Conservation (phyloP, 2,329 filamentous ascomycete genomes). For the Fusarium udum region DNA sequence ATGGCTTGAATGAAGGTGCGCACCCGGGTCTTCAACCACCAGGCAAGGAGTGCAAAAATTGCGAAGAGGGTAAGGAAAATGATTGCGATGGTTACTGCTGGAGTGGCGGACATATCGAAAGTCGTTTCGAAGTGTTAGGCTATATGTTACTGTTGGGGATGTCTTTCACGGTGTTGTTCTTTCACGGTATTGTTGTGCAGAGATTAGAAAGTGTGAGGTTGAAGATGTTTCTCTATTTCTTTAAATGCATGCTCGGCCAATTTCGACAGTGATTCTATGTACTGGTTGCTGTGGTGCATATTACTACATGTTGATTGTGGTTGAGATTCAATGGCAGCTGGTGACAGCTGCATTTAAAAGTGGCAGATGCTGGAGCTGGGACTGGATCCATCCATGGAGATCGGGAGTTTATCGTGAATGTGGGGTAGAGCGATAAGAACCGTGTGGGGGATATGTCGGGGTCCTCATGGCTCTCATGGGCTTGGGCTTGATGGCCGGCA, state of each 20-base stretch:
- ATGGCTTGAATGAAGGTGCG: constrained; percentile 45
- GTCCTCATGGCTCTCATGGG: constrained; percentile 2
- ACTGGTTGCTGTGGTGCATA: constrained; percentile 5
- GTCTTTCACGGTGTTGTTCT: not conserved
- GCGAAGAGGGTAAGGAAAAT: constrained; percentile 46
- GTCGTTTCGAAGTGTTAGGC: not conserved
- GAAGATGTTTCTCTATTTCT: not conserved
- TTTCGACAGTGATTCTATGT: not conserved
- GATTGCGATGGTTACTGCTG: constrained; percentile 46
- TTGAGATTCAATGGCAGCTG: constrained; percentile 13
- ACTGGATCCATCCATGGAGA: constrained; percentile 18
- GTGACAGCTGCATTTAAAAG: constrained; percentile 6
- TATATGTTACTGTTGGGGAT: not conserved
- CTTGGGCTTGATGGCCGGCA: not conserved
- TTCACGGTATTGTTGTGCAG: not conserved
- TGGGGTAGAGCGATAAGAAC: constrained; percentile 37
- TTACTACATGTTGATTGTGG: not conserved
- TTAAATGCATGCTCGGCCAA: not conserved
- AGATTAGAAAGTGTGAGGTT: not conserved
- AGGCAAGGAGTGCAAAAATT: constrained; percentile 44
- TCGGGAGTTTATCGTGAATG: constrained; percentile 30
- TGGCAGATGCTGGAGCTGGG: not conserved
- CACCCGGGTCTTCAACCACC: constrained; percentile 44
- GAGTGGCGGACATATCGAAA: constrained; percentile 41
- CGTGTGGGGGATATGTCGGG: constrained; percentile 30